Evolutionary conservation across 2,329 filamentous ascomycete species (phyloP).

Genomic region (Lasiodiplodia sp.): DNA sequence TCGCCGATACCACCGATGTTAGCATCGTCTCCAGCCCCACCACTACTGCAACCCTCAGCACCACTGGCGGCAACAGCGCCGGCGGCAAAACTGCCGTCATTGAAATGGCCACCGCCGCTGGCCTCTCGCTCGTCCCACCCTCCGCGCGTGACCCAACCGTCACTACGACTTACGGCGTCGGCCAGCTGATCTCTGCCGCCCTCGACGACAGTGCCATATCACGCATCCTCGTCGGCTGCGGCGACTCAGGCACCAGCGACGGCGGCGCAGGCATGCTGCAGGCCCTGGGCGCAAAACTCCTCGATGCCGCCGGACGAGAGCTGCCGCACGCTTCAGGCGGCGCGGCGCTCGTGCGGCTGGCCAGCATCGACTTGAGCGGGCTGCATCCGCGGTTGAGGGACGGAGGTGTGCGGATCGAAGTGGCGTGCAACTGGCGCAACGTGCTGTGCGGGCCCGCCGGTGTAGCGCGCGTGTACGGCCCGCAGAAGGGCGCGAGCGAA

Average conservation of each 20-base stretch:
- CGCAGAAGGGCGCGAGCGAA: constrained; percentile 58
- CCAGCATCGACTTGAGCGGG: constrained; percentile 48
- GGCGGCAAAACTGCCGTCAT: constrained; percentile 54
- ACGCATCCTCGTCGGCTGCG: constrained; percentile 60
- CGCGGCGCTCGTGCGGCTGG: constrained; percentile 47
- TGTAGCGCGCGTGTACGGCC: constrained; percentile 60
- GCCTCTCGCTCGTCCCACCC: constrained; percentile 58
- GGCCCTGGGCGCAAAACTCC: constrained; percentile 57
- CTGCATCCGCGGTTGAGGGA: constrained; percentile 49
- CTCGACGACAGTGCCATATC: constrained; percentile 53
- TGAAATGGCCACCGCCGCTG: constrained; percentile 63
- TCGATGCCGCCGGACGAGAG: constrained; percentile 47
- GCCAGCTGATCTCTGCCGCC: constrained; percentile 56
- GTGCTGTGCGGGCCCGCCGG: constrained; percentile 58
- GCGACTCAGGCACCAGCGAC: constrained; percentile 63
- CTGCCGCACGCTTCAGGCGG: constrained; percentile 54
- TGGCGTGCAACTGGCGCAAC: constrained; percentile 61
- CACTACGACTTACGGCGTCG: constrained; percentile 62
- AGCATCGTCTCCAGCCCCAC: no score
- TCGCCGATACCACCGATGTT: background rate
- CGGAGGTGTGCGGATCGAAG: constrained; percentile 49
- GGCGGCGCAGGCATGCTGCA: constrained; percentile 63
- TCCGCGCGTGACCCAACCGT: constrained; percentile 54
- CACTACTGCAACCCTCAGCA: background rate
- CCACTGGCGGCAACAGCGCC: background rate